Evolutionary conservation across 441 rosid genomes (phyloP).

Genomic region (Geranium incanum): DNA sequence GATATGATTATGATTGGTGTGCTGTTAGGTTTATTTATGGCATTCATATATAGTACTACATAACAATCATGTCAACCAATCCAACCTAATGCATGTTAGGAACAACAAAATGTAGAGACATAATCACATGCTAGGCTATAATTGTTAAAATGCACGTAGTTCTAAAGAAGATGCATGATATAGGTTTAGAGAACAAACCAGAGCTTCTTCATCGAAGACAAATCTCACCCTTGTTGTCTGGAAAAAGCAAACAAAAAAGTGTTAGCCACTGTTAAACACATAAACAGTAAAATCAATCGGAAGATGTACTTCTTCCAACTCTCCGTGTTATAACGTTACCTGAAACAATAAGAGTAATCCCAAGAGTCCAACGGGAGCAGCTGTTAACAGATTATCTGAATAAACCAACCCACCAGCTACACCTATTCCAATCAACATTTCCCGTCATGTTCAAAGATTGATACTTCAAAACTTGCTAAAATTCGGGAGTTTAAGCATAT

Average conservation of each 20-base stretch:
- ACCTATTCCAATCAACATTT: constrained; percentile 34
- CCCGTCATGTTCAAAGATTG: not conserved
- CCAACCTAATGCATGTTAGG: not conserved
- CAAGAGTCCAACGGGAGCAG: constrained; percentile 62
- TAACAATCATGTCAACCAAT: not conserved
- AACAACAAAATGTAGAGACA: not conserved
- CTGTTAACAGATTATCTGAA: constrained; percentile 51
- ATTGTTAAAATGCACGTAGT: not conserved
- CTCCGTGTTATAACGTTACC: constrained; percentile 27
- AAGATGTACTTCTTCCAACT: not conserved
- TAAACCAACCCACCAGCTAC: constrained; percentile 57
- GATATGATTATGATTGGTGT: not conserved
- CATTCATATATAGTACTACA: no score
- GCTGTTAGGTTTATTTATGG: no score
- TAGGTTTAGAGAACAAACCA: constrained; percentile 39
- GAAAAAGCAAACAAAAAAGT: constrained; percentile 22
- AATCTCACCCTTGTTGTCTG: constrained; percentile 72
- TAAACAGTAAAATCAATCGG: not conserved
- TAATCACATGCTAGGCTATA: not conserved
- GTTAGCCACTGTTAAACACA: not conserved
- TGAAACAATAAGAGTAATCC: constrained; percentile 60
- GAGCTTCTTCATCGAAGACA: constrained; percentile 59
- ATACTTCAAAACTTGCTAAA: not conserved
- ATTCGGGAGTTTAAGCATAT: not conserved
- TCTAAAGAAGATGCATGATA: not conserved